Percentiles rank a stretch among this genome's conserved stretches.
These are phyloP conservation scores for Amanita phalloides DNA, from an alignment of 768 basidiomycete genomes.

Conservation along the genomic window DNA sequence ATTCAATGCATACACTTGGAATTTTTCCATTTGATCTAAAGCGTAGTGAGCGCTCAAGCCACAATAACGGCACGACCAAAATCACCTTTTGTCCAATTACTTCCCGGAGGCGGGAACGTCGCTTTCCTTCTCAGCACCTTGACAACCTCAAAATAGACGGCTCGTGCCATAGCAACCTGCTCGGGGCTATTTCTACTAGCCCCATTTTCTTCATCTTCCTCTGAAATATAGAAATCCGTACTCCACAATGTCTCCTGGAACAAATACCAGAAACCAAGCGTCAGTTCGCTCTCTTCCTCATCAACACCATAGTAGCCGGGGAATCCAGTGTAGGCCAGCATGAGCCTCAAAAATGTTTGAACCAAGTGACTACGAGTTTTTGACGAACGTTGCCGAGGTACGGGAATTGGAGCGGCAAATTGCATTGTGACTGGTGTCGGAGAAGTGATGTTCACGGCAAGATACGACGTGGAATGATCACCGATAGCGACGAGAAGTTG, in stretches of 20 bases:
- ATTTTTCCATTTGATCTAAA: constrained; percentile 69
- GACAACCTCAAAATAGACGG: constrained; percentile 74
- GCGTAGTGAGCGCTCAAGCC: constrained; percentile 5
- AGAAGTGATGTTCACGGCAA: constrained; percentile 59
- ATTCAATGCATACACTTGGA: constrained; percentile 49
- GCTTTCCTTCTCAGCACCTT: constrained; percentile 62
- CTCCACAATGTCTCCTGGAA: constrained; percentile 84
- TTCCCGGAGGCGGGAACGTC: constrained; percentile 49
- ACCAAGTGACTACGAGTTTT: constrained; percentile 39
- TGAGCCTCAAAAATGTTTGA: constrained; percentile 60
- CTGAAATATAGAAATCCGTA: constrained; percentile 38
- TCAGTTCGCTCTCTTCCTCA: constrained; percentile 83
- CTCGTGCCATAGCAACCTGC: constrained; percentile 49
- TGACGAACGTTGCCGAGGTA: constrained; percentile 6
- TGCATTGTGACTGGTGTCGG: constrained; percentile 22
- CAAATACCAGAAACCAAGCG: constrained; percentile 83
- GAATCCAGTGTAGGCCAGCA: constrained; percentile 63
- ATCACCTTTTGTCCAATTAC: constrained; percentile 63
- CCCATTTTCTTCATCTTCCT: constrained; percentile 12
- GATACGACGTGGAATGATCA: constrained; percentile 76
- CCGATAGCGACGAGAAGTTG: constrained; percentile 75
- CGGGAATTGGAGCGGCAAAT: constrained; percentile 11
- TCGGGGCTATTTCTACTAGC: constrained; percentile 18
- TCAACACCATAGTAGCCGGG: constrained; percentile 74
- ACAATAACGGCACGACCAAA: neutral